Conservation (phyloP, 1,284 basidiomycete genomes). For the Ceratobasidium sp. region DNA sequence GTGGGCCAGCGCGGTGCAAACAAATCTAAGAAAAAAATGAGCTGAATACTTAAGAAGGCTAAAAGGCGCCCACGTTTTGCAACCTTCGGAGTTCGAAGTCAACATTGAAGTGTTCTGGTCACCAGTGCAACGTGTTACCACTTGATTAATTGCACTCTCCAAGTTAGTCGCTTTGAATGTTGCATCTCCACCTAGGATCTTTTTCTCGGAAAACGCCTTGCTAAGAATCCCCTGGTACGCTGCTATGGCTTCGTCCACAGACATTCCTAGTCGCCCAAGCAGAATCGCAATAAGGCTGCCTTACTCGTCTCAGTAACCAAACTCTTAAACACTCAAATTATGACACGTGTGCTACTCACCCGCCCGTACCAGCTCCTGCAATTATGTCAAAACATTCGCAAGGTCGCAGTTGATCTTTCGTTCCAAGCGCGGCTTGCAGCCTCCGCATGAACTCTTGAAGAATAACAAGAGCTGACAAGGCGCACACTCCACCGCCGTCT, state of each 20-base stretch:
- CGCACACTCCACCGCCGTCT: conserved; percentile 45
- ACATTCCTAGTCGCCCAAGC: conserved; percentile 56
- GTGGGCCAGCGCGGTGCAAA: conserved; percentile 17
- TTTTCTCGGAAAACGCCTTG: conserved; percentile 33
- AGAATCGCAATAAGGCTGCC: conserved; percentile 56
- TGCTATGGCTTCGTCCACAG: conserved; percentile 51
- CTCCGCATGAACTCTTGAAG: conserved; percentile 45
- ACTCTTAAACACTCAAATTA: neutral
- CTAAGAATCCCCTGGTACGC: conserved; percentile 30
- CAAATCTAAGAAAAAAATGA: neutral
- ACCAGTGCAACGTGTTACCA: neutral
- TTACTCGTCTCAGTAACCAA: neutral
- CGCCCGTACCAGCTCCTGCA: neutral
- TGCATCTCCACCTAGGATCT: neutral
- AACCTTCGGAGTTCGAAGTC: neutral
- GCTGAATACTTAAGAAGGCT: neutral
- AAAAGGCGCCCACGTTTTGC: conserved; percentile 8
- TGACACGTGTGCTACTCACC: neutral
- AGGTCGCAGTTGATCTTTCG: conserved; percentile 43
- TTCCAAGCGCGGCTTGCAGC: neutral
- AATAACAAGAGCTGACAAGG: conserved; percentile 35
- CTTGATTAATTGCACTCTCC: neutral
- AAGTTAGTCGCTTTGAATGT: conserved; percentile 9
- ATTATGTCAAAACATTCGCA: conserved; percentile 42
- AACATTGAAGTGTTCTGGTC: neutral